A percentile compares a stretch with the other conserved stretches of the same genome.
Evolutionary conservation across 371 early-diverging fungal species (phyloP).

Genomic region (Batkoa obscura): DNA sequence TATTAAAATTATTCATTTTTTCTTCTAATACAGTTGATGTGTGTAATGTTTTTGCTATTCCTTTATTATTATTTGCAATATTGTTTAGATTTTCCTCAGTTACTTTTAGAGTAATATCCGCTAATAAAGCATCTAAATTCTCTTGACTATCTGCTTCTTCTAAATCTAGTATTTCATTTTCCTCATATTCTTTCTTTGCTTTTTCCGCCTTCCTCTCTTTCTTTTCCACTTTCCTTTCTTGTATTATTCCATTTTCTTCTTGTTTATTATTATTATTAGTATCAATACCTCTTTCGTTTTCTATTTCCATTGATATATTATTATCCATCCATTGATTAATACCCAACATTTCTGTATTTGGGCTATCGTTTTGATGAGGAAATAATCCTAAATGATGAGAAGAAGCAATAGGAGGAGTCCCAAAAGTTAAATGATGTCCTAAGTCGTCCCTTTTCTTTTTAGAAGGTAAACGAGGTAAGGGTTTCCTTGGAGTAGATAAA

Average conservation of each 20-base stretch:
- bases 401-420: background rate
- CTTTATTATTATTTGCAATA: no score
- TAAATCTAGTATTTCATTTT: background rate
- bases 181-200: background rate
- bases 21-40: no score
- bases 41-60: no score
- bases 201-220: background rate
- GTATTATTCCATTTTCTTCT: background rate
- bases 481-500: background rate
- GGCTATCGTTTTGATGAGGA: background rate
- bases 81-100: background rate
- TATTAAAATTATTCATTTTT: no score
- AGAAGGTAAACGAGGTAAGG: conserved; percentile 1
- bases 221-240: background rate
- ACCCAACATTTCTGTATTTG: no score
- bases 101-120: conserved; percentile 3
- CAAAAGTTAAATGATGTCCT: background rate
- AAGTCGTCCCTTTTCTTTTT: background rate
- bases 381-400: background rate
- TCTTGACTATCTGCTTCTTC: background rate
- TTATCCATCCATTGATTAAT: no score
- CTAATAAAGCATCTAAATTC: conserved; percentile 4
- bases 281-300: background rate
- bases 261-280: background rate
- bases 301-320: no score